Base-by-base conservation (phyloP, 805 yeast genomes). In the Nakazawaea ishiwadae region DNA sequence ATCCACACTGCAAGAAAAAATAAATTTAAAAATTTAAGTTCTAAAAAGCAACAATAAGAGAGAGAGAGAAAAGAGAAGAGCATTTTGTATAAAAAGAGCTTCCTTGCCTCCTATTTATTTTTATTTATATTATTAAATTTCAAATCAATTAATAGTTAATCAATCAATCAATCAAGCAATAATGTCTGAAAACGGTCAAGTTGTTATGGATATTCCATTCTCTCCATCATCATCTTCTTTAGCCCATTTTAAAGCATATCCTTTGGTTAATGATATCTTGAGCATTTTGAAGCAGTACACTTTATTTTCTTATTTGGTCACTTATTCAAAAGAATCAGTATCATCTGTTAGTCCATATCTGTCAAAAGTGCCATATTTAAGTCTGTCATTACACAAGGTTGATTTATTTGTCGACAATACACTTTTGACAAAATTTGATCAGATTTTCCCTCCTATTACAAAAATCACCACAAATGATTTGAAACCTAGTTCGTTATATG, bases 171-270 rank as follows among this genome's bases (percentile, higher is more conserved):
- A n/a, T n/a, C n/a, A n/a, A n/a, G n/a, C n/a, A 14, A 33, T 8
- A 16, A 37, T 37, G 40, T 37, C 40, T 11, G 40, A 37, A 29
- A 37, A 37, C 15, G 34, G 33, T 20, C 23, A 20, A 21, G 20
- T 29, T 19, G 15, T 20, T 4, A 14, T n/a, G 16, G 20, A 19
- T n/a, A 19, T n/a, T 7, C 7, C 26, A 8, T 23, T 10, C 26
- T 14, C 17, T 23, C 12, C 16, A 7, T 16, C 34, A 4, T 35
- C 40, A n/a, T 12, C 44, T 5, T 18, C 39, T 5, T 31, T 36
- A 14, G 37, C 45, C 12, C 68, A 63, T 42, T 29, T 63, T 34
- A 47, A 47, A 39, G 49, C 50, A 5, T 63, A 63, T 39, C 66
- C 68, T 6, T 31, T 59, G 5, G 51, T 59, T 34, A 40, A 51